Evolutionary conservation across 768 basidiomycete genomes (phyloP).

Genomic region (Lentinula guzmanii): DNA sequence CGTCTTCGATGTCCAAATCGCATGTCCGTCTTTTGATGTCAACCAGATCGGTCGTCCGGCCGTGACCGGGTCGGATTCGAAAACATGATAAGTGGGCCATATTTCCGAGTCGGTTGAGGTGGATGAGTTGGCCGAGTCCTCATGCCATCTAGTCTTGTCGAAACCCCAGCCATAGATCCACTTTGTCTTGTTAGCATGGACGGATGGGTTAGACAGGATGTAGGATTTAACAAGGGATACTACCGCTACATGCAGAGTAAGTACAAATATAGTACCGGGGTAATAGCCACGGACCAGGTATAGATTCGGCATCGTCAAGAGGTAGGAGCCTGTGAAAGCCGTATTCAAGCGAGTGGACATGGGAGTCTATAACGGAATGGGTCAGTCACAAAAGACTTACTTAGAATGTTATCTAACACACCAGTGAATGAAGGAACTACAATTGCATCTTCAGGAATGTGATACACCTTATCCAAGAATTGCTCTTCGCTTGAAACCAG

Average conservation of each 20-base stretch:
- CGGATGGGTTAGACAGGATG: slow-evolving; percentile 2
- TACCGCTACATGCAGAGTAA: neutral
- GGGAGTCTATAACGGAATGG: neutral
- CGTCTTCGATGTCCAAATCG: slow-evolving; percentile 3
- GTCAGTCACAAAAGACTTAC: neutral
- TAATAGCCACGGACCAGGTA: neutral
- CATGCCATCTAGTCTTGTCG: neutral
- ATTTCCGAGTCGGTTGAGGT: neutral
- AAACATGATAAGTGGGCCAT: neutral
- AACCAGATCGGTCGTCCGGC: neutral
- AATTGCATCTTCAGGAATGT: neutral
- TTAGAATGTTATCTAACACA: neutral
- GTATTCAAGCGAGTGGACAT: slow-evolving; percentile 4
- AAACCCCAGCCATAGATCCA: slow-evolving; percentile 5
- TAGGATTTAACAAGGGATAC: neutral
- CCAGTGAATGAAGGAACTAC: slow-evolving; percentile 2
- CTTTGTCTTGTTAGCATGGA: neutral
- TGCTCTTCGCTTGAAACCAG: neutral
- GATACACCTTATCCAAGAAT: neutral
- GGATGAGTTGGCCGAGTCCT: neutral
- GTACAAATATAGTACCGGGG: neutral
- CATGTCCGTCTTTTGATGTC: slow-evolving; percentile 4
- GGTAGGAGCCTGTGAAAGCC: slow-evolving; percentile 1
- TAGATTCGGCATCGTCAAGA: slow-evolving; percentile 3
- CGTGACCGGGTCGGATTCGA: slow-evolving; percentile 1